Evolutionary conservation across 208 protist species (phyloP).

Genomic region (Leishmania mexicana): DNA sequence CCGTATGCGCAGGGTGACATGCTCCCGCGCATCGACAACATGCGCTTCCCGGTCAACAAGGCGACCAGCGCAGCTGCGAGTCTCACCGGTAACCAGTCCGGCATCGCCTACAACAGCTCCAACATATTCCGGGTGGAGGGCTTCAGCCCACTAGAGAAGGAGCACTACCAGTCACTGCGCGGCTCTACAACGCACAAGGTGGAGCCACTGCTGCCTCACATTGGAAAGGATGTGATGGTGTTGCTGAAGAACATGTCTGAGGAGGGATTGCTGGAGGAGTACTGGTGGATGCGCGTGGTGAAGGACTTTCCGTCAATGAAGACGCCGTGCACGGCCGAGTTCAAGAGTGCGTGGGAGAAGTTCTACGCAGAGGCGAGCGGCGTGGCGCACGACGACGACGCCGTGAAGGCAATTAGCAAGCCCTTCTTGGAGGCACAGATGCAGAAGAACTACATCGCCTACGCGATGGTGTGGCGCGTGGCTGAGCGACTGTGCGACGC

Average conservation of each 20-base stretch:
- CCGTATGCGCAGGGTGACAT: slow-evolving; percentile 86
- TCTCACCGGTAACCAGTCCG: slow-evolving; percentile 72
- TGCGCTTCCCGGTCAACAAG: slow-evolving; percentile 54
- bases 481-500: slow-evolving; percentile 78
- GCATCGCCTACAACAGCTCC: slow-evolving; percentile 75
- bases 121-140: slow-evolving; percentile 80
- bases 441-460: slow-evolving; percentile 80
- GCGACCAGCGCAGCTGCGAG: slow-evolving; percentile 53
- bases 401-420: slow-evolving; percentile 51
- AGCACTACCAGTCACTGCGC: slow-evolving; percentile 76
- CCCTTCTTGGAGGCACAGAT: slow-evolving; percentile 84
- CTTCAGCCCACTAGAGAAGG: slow-evolving; percentile 66
- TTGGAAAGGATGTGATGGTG: slow-evolving; percentile 47
- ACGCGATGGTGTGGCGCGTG: slow-evolving; percentile 88
- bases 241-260: slow-evolving; percentile 60
- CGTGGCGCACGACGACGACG: slow-evolving; percentile 77
- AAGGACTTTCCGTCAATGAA: slow-evolving; percentile 82
- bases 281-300: slow-evolving; percentile 79
- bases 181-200: slow-evolving; percentile 67
- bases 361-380: slow-evolving; percentile 72
- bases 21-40: slow-evolving; percentile 81
- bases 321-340: slow-evolving; percentile 63
- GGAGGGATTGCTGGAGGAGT: slow-evolving; percentile 44
- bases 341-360: slow-evolving; percentile 60
- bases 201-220: slow-evolving; percentile 43